A percentile compares a stretch with the other conserved stretches of the same genome.
Conservation (phyloP, 352 stramenopile species). For the Globisporangium sylvaticum region DNA sequence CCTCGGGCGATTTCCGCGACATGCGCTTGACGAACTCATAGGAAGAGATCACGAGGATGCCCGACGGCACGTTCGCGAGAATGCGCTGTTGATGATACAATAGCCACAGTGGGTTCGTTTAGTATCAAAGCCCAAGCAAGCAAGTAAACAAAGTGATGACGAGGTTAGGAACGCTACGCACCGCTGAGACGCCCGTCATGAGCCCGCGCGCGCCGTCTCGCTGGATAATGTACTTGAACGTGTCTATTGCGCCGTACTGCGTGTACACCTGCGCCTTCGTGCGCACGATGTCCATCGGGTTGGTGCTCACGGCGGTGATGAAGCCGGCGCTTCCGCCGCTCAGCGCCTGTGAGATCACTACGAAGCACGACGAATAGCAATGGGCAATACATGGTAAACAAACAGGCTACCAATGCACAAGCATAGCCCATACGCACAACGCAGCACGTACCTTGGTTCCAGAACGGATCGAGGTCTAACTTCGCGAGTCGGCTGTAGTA, state of each 20-base stretch:
- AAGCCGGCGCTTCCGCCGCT: slow-evolving; percentile 74
- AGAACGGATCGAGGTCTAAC: slow-evolving; percentile 64
- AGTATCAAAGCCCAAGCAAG: not conserved
- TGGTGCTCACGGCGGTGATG: slow-evolving; percentile 77
- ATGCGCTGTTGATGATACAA: slow-evolving; percentile 43
- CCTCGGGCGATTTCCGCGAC: slow-evolving; percentile 51
- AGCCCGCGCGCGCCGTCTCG: slow-evolving; percentile 67
- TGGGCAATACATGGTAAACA: not conserved
- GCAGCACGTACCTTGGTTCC: slow-evolving; percentile 66
- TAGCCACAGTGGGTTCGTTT: too few species aligned
- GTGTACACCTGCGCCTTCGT: slow-evolving; percentile 85
- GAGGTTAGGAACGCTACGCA: slow-evolving; percentile 21
- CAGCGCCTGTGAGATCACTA: slow-evolving; percentile 72
- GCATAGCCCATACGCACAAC: not conserved
- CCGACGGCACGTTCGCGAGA: slow-evolving; percentile 77
- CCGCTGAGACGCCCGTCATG: slow-evolving; percentile 78
- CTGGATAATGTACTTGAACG: slow-evolving; percentile 79
- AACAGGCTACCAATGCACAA: not conserved
- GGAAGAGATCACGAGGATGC: slow-evolving; percentile 81
- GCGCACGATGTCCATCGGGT: slow-evolving; percentile 88
- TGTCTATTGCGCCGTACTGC: slow-evolving; percentile 80
- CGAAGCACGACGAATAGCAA: not conserved
- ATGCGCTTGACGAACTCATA: slow-evolving; percentile 90
- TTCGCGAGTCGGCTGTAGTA: slow-evolving; percentile 61
- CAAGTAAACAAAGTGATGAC: not conserved